Evolutionary conservation across 805 yeast genomes (phyloP).

Genomic region (Pichia cephalocereana): DNA sequence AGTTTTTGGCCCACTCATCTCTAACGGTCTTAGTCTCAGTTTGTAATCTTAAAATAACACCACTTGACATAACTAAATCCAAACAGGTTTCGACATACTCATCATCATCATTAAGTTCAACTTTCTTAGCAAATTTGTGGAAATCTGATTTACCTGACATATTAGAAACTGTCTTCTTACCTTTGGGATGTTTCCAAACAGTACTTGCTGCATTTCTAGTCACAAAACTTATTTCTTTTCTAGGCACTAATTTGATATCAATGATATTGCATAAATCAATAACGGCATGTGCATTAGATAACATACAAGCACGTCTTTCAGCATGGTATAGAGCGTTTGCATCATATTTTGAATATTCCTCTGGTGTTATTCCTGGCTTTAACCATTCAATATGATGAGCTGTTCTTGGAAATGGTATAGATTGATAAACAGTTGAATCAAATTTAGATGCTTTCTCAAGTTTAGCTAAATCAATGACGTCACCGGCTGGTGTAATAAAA

Average conservation of each 20-base stretch:
- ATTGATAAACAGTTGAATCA: constrained; percentile 29
- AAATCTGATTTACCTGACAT: background rate
- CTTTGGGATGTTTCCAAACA: constrained; percentile 21
- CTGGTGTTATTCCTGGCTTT: constrained; percentile 24
- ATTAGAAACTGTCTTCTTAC: background rate
- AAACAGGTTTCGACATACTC: constrained; percentile 38
- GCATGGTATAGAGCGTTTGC: constrained; percentile 52
- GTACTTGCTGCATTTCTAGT: constrained; percentile 24
- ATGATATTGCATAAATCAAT: constrained; percentile 48
- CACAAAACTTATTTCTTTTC: constrained; percentile 15
- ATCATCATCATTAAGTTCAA: background rate
- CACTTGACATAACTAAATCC: constrained; percentile 40
- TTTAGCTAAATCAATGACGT: constrained; percentile 19
- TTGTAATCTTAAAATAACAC: constrained; percentile 39
- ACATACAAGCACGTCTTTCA: constrained; percentile 48
- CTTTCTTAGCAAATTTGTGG: background rate
- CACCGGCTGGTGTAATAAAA: constrained; percentile 28
- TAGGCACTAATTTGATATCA: constrained; percentile 28
- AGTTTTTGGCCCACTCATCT: constrained; percentile 56
- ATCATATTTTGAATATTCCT: constrained; percentile 43
- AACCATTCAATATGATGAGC: constrained; percentile 58
- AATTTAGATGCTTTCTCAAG: constrained; percentile 13
- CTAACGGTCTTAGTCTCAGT: constrained; percentile 43
- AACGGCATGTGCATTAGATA: constrained; percentile 50
- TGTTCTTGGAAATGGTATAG: constrained; percentile 47